Evolutionary conservation across 179 eudicot species (phyloP).

Genomic region (Vitellaria paradoxa): DNA sequence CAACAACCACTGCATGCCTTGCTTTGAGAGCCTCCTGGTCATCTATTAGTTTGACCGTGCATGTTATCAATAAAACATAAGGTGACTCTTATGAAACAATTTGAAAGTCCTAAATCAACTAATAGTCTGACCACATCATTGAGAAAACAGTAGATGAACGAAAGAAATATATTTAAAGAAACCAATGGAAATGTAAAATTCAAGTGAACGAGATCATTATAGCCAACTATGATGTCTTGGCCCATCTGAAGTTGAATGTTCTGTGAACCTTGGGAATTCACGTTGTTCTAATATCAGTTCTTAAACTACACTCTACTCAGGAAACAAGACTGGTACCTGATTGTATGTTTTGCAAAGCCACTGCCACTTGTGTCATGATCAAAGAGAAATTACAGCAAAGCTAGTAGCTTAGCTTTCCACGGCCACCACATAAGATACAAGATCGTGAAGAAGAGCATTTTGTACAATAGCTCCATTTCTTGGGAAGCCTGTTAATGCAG

Average conservation of each 20-base stretch:
- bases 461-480: slow-evolving; percentile 96
- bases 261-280: neutral
- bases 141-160: neutral
- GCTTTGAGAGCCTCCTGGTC: too few species aligned
- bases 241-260: neutral
- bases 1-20: too few species aligned
- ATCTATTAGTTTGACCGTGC: too few species aligned
- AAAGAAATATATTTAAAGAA: neutral
- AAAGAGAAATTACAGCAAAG: neutral
- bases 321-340: neutral
- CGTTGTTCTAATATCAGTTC: neutral
- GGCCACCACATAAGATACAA: slow-evolving; percentile 71
- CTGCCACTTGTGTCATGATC: neutral
- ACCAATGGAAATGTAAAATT: neutral
- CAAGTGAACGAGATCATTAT: neutral
- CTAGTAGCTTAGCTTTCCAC: slow-evolving; percentile 57
- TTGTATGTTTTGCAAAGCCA: neutral
- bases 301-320: neutral
- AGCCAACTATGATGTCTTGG: neutral
- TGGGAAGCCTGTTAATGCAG: slow-evolving; percentile 72
- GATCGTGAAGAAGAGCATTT: slow-evolving; percentile 79
- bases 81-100: too few species aligned
- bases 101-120: neutral
- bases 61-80: too few species aligned
- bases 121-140: neutral